phyloP scores from a whole-genome alignment of 2,329 filamentous ascomycete species.

The Aspergillus tamarii region DNA sequence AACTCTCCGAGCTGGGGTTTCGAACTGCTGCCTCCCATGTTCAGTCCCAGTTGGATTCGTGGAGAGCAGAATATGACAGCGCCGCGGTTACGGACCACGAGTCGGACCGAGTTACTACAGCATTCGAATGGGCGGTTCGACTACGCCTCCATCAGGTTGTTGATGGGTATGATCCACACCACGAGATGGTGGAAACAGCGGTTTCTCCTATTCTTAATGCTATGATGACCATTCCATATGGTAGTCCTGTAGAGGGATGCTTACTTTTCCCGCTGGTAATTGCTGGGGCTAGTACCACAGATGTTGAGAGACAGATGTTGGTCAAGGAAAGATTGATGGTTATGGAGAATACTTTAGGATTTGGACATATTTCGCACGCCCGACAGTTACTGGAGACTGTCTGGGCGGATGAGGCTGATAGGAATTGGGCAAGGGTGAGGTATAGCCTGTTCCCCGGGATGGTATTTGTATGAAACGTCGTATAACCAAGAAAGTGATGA shows the following conservation, averaged over 20 bases:
- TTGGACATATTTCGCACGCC: conserved; percentile 48
- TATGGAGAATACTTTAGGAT: conserved; percentile 50
- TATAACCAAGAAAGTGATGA: neutral
- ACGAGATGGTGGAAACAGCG: conserved; percentile 38
- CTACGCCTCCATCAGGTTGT: conserved; percentile 49
- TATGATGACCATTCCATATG: conserved; percentile 46
- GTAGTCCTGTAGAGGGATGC: conserved; percentile 46
- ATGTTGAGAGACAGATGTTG: conserved; percentile 41
- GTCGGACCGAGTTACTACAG: conserved; percentile 40
- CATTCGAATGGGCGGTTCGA: conserved; percentile 48
- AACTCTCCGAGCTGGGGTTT: conserved; percentile 36
- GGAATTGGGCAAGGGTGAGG: conserved; percentile 36
- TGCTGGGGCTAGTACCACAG: conserved; percentile 43
- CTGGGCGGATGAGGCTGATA: conserved; percentile 33
- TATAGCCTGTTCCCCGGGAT: conserved; percentile 33
- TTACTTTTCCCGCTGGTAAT: conserved; percentile 49
- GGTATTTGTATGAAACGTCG: conserved; percentile 25
- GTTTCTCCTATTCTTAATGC: conserved; percentile 42
- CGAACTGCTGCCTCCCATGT: conserved; percentile 35
- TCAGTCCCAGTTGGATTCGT: conserved; percentile 42
- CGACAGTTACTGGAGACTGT: conserved; percentile 46
- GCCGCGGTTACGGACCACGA: conserved; percentile 23
- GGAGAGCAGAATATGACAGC: conserved; percentile 36
- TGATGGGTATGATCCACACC: conserved; percentile 44
- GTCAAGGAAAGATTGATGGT: conserved; percentile 47